Evolutionary conservation across 2,329 filamentous ascomycete genomes (phyloP), one percentile per base, ranked within the genome.

Genomic region (Claviceps spartinae): DNA sequence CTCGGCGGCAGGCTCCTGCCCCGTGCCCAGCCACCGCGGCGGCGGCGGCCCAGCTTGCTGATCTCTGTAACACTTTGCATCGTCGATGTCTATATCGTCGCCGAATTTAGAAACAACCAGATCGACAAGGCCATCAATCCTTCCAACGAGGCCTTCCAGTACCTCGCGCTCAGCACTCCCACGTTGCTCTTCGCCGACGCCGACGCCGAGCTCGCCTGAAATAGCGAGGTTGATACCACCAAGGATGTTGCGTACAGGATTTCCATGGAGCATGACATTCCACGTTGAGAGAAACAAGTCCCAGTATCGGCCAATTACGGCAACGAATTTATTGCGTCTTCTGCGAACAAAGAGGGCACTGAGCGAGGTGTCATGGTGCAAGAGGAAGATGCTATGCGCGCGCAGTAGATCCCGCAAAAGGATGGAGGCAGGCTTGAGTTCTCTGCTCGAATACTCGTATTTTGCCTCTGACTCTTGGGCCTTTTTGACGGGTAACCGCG

Each of bases 141-240:
- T 76, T 9, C 76, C 77, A 1, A 88, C 81, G 55, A 95, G 81
- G n/a, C 88, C 88, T 66, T 97, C 91, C 1, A 98, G 72, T 0
- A 97, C 91, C 60, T 94, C 91, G 60, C 91, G 77, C 70, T 97
- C 91, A 36, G 89, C 89, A 63, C 91, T 96, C 4, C 91, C 91
- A 65, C 89, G 85, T 52, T 96, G 88, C 69, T 97, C 93, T 65
- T 97, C 93, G 18, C 93, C 93, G 1, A 97, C 93, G 0, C 93
- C 93, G 46, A 96, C 80, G 16, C 93, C 93, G 26, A 97, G 78
- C 68, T 97, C 91, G 18, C 93, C 91, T 37, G 88, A 89, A 6
- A 85, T 87, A 13, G 90, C 88, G 36, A 98, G 75, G 66, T 95
- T 95, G 62, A 95, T 81, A 5, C 87, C 89, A 11, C 84, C 81